A percentile compares a stretch with the other conserved stretches of the same genome.
Evolutionary conservation across 2,329 filamentous ascomycete genomes (phyloP).

Genomic region (Pezicula rhizophila): DNA sequence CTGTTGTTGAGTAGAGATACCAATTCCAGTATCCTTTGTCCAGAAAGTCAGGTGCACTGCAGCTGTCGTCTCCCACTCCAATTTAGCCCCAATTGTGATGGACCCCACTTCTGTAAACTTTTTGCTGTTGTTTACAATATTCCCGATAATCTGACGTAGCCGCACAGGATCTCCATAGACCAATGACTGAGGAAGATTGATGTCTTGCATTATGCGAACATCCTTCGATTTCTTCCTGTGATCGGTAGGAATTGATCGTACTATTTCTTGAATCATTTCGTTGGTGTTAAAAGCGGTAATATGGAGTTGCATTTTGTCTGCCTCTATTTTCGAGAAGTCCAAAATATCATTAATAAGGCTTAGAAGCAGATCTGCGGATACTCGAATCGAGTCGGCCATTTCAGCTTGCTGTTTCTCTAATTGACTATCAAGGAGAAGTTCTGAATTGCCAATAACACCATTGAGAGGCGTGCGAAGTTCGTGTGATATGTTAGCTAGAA

Average conservation of each 20-base stretch:
- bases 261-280: constrained; percentile 60
- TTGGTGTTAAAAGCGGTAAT: constrained; percentile 62
- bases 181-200: constrained; percentile 64
- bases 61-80: constrained; percentile 65
- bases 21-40: constrained; percentile 86
- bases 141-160: constrained; percentile 65
- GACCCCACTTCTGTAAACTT: constrained; percentile 88
- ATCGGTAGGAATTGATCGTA: constrained; percentile 58
- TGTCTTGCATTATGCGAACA: constrained; percentile 61
- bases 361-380: constrained; percentile 79
- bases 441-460: constrained; percentile 83
- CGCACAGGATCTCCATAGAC: constrained; percentile 62
- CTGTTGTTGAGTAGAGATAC: constrained; percentile 75
- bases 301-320: constrained; percentile 78
- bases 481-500: constrained; percentile 74
- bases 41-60: constrained; percentile 74
- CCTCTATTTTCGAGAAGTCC: constrained; percentile 92
- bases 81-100: constrained; percentile 73
- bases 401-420: constrained; percentile 73
- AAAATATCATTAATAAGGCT: constrained; percentile 96
- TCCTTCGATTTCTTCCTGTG: constrained; percentile 57
- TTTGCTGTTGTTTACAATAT: constrained; percentile 72
- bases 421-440: constrained; percentile 70
- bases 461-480: constrained; percentile 79
- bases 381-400: constrained; percentile 82